Percentiles rank a stretch among this genome's conserved stretches.
Conservation (phyloP, 345 rosid genomes). For the Kandelia obovata region DNA sequence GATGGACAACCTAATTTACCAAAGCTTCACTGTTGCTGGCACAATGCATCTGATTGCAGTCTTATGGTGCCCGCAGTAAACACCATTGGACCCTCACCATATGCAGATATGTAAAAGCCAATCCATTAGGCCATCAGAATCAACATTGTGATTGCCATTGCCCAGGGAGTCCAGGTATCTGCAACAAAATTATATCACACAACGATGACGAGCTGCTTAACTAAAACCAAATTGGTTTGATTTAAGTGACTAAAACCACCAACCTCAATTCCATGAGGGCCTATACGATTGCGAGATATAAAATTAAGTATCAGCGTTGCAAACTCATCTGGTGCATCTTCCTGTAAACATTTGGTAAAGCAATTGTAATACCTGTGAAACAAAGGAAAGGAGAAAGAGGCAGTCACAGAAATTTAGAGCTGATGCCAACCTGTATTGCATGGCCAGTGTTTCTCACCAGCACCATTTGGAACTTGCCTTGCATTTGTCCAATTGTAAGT, state of each 20-base stretch:
- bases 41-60: no score
- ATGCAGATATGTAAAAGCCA: no score
- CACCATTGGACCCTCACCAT: no score
- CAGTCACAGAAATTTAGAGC: neutral
- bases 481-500: constrained; percentile 98
- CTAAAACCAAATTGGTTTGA: no score
- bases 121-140: no score
- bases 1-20: no score
- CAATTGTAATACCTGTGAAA: neutral
- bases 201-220: no score
- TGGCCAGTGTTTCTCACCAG: constrained; percentile 94
- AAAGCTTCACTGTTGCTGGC: no score
- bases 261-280: constrained; percentile 86
- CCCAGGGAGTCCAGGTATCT: constrained; percentile 52
- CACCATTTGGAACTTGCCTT: constrained; percentile 98
- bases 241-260: constrained; percentile 4
- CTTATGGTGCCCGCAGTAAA: no score
- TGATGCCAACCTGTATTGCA: constrained; percentile 75
- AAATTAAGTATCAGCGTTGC: constrained; percentile 58
- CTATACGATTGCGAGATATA: constrained; percentile 74
- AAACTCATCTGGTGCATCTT: constrained; percentile 91
- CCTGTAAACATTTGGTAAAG: constrained; percentile 40
- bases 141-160: neutral
- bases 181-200: constrained; percentile 16
- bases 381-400: neutral